Percentiles rank a stretch among this genome's conserved stretches.
phyloP scores from a whole-genome alignment of 2,329 filamentous ascomycete species.

The Nigrospora sphaerica region DNA sequence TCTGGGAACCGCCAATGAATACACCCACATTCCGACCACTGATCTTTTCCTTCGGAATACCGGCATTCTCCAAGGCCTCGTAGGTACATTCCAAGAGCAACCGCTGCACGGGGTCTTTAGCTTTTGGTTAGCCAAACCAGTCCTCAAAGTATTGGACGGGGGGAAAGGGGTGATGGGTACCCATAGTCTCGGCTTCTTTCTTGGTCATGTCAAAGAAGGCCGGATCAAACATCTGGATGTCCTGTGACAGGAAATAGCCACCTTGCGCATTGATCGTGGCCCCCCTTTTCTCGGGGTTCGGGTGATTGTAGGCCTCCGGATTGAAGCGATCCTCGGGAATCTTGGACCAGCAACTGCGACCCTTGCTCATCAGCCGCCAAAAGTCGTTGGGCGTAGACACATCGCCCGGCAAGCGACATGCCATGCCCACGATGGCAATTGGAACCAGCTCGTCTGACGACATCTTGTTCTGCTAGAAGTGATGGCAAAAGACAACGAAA shows the following conservation, averaged over 20 bases:
- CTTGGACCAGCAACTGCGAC: slow-evolving; percentile 18
- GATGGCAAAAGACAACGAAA: too few species aligned
- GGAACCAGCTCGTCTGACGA: slow-evolving; percentile 8
- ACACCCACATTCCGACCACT: slow-evolving; percentile 5
- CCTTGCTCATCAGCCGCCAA: slow-evolving; percentile 21
- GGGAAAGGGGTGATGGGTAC: slow-evolving; percentile 7
- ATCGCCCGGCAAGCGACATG: slow-evolving; percentile 21
- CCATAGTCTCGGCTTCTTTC: slow-evolving; percentile 26
- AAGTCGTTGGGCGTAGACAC: slow-evolving; percentile 22
- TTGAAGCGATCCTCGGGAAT: slow-evolving; percentile 25
- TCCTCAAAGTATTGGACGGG: too few species aligned
- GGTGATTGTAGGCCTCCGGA: slow-evolving; percentile 23
- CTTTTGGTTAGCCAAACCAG: neutral
- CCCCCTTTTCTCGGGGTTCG: slow-evolving; percentile 23
- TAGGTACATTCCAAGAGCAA: slow-evolving; percentile 23
- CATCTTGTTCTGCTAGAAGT: too few species aligned
- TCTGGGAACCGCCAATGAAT: slow-evolving; percentile 2
- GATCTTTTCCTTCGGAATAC: slow-evolving; percentile 6
- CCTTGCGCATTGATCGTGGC: slow-evolving; percentile 19
- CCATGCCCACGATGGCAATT: slow-evolving; percentile 25
- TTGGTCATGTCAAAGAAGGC: slow-evolving; percentile 29
- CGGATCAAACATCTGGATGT: slow-evolving; percentile 21
- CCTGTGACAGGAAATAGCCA: slow-evolving; percentile 23
- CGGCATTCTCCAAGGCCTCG: slow-evolving; percentile 15
- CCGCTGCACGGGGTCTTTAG: slow-evolving; percentile 18